Evolutionary conservation across 352 stramenopile genomes (phyloP), one percentile per base, ranked within the genome.

Genomic region (Pythium myriotylum): DNA sequence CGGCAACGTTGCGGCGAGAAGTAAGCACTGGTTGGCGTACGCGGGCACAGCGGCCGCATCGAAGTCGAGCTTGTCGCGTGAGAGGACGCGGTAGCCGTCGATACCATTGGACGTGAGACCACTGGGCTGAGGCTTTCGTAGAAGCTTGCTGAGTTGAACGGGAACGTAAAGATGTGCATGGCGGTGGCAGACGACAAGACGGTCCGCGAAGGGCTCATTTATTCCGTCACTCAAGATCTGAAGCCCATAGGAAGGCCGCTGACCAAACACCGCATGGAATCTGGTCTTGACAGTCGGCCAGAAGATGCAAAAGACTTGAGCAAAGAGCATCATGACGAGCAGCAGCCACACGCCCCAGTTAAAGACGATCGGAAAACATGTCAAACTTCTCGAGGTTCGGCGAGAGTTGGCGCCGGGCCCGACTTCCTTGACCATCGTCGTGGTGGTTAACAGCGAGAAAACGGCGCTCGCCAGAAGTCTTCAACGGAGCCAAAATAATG

Each of bases 201-300:
- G 76, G 47, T 86, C 76, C 1, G 65, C 68, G 45, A 68, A 79
- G 3, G 68, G 69, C 20, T 78, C 75, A 29, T 86, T 76, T 49
- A 83, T 84, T 16, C 22, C 27, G 26, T 70, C 70, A 7, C 35
- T 39, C n/a, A 67, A 35, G 2, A 26, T 20, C 14, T 56, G 48
- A 13, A 26, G 19, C 0, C 49, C 62, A 2, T 59, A 14, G 0
- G 19, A 3, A 1, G 72, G 74, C 0, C 57, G 22, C 3, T 43
- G 53, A 5, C 72, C 74, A 32, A 65, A 72, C 8, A 63, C 2
- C 23, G 60, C 7, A 12, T 35, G n/a, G 4, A 47, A 35, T 2
- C 29, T 49, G 1, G 45, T 54, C 24, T 42, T 60, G 4, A 72
- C 63, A 23, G 60, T 65, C 47, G 71, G 59, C 58, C 60, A 74